phyloP scores from a whole-genome alignment of 495 filamentous ascomycete genomes.

The Penicillium turbatum region DNA sequence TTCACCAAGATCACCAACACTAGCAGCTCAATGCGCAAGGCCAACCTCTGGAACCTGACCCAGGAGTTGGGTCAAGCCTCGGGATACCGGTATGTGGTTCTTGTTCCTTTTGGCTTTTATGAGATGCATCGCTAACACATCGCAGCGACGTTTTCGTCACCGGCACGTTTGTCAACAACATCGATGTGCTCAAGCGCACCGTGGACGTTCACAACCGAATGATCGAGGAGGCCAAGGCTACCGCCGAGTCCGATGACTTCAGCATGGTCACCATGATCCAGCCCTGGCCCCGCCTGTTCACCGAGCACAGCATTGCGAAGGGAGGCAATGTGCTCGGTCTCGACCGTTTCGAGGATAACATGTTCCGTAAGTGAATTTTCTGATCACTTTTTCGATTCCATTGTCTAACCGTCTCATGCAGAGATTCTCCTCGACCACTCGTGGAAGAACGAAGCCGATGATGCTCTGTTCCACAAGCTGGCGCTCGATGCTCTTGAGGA shows the following conservation, averaged over 20 bases:
- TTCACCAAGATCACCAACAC: slow-evolving; percentile 17
- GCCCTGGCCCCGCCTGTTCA: slow-evolving; percentile 20
- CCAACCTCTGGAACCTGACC: slow-evolving; percentile 14
- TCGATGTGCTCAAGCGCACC: slow-evolving; percentile 11
- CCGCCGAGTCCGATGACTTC: slow-evolving; percentile 10
- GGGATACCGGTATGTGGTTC: slow-evolving; percentile 15
- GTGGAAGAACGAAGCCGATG: slow-evolving; percentile 18
- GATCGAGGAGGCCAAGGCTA: slow-evolving; percentile 15
- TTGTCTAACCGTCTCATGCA: neutral
- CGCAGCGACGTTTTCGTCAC: slow-evolving; percentile 19
- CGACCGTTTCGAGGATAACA: slow-evolving; percentile 21
- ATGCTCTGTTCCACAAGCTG: slow-evolving; percentile 16
- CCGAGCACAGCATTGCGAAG: slow-evolving; percentile 7
- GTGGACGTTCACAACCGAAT: slow-evolving; percentile 16
- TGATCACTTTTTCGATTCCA: neutral
- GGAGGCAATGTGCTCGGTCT: slow-evolving; percentile 27
- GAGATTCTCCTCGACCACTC: slow-evolving; percentile 22
- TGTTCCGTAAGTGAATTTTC: slow-evolving; percentile 15
- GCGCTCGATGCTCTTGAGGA: slow-evolving; percentile 9
- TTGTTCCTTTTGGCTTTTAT: neutral
- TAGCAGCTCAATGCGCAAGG: slow-evolving; percentile 7
- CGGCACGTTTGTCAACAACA: slow-evolving; percentile 15
- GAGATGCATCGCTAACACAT: neutral
- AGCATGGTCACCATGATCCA: slow-evolving; percentile 19
- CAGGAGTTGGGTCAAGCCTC: slow-evolving; percentile 13